phyloP scores from a whole-genome alignment of 768 basidiomycete genomes.

The Lactifluus echinatus region DNA sequence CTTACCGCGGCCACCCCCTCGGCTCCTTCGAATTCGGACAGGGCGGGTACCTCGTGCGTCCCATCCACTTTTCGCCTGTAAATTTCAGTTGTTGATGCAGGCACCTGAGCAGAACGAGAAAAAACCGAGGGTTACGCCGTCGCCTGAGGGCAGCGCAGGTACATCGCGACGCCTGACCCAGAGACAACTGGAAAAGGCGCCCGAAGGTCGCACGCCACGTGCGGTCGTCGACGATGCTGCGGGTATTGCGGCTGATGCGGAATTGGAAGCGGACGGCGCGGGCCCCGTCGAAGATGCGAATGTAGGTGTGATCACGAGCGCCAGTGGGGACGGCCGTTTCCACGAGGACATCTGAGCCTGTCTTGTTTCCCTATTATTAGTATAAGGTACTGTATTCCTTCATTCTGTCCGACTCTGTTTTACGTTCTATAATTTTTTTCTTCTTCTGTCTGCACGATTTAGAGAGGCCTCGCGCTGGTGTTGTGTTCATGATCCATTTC shows the following conservation, averaged over 20 bases:
- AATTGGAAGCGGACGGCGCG: constrained; percentile 20
- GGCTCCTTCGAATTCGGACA: constrained; percentile 32
- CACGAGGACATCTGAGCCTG: background rate
- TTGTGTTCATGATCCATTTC: background rate
- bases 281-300: constrained; percentile 14
- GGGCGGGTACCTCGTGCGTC: constrained; percentile 57
- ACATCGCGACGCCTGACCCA: constrained; percentile 41
- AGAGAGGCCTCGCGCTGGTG: background rate
- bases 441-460: background rate
- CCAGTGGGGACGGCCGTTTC: constrained; percentile 7
- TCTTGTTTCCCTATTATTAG: background rate
- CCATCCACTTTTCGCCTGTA: background rate
- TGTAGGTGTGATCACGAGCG: background rate
- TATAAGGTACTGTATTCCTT: background rate
- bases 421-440: background rate
- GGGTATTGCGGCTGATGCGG: background rate
- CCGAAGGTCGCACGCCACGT: constrained; percentile 44
- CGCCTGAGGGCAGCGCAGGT: constrained; percentile 25
- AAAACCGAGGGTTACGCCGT: constrained; percentile 21
- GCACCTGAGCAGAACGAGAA: constrained; percentile 30
- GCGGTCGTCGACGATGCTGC: constrained; percentile 6
- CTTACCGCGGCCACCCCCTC: constrained; percentile 45
- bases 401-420: background rate
- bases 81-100: background rate
- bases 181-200: constrained; percentile 67